A percentile compares a stretch with the other conserved stretches of the same genome.
These are phyloP conservation scores for Vachellia collinsii DNA, from an alignment of 306 rosid species.

Conservation along the genomic window DNA sequence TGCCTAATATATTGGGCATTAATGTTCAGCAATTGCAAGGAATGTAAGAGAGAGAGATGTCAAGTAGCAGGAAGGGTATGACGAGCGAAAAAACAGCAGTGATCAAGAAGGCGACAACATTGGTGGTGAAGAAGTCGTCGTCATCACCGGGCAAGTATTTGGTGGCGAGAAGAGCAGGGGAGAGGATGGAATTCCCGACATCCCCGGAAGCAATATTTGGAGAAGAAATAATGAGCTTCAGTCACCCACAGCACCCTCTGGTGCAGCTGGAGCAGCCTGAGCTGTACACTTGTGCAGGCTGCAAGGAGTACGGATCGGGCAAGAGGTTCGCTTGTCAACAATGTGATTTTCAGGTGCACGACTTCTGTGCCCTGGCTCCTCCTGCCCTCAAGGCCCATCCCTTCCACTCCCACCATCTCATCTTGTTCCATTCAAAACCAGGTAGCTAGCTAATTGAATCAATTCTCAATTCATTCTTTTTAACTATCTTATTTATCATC, in stretches of 20 bases:
- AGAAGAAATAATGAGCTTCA: constrained; percentile 64
- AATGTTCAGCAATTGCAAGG: neutral
- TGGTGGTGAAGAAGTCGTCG: constrained; percentile 41
- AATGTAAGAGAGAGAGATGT: neutral
- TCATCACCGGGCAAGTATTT: neutral
- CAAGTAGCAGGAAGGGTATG: neutral
- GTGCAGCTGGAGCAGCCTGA: constrained; percentile 51
- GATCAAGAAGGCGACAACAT: constrained; percentile 41
- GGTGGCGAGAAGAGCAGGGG: constrained; percentile 37
- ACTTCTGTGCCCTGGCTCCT: constrained; percentile 84
- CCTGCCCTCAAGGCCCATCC: constrained; percentile 71
- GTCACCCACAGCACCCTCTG: constrained; percentile 79
- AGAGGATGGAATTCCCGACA: constrained; percentile 50
- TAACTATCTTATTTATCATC: neutral
- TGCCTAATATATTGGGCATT: constrained; percentile 42
- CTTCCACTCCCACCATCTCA: constrained; percentile 74
- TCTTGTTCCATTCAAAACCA: constrained; percentile 66
- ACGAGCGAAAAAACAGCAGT: constrained; percentile 33
- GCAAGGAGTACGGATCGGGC: constrained; percentile 84
- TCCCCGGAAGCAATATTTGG: constrained; percentile 68
- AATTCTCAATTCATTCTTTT: neutral
- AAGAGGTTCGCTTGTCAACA: constrained; percentile 70
- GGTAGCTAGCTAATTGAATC: constrained; percentile 33
- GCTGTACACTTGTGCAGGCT: constrained; percentile 69
- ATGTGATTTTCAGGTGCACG: constrained; percentile 82